Conservation (phyloP, 768 basidiomycete species). For the Agaricus subrufescens region DNA sequence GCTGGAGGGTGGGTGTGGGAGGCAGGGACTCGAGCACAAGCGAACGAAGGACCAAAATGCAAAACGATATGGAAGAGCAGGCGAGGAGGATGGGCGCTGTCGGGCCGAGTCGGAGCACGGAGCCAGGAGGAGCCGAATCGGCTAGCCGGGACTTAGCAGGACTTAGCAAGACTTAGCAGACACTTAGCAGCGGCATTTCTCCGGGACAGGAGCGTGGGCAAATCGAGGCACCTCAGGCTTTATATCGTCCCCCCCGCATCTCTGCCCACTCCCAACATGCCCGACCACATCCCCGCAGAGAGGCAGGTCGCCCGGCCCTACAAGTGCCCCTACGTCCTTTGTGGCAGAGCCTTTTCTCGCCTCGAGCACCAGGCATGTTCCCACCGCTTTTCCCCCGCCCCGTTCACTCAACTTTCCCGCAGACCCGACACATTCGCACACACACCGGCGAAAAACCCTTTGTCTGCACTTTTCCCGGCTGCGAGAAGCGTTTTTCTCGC, state of each 20-base stretch:
- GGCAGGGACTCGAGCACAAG: background rate
- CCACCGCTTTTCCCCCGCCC: background rate
- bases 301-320: conserved; percentile 64
- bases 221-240: conserved; percentile 1
- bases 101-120: conserved; percentile 10
- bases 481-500: conserved; percentile 96
- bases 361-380: conserved; percentile 86
- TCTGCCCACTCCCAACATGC: conserved; percentile 12
- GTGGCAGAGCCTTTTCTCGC: conserved; percentile 92
- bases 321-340: conserved; percentile 91
- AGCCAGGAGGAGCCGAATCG: background rate
- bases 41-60: too few relatives aligned
- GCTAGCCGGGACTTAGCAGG: conserved; percentile 3
- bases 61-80: background rate
- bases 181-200: background rate
- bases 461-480: conserved; percentile 84
- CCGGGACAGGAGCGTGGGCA: background rate
- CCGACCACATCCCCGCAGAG: conserved; percentile 17
- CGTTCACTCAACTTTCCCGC: conserved; percentile 15
- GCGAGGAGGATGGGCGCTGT: background rate
- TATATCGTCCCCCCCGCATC: conserved; percentile 3
- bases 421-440: conserved; percentile 97
- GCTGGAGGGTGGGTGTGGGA: background rate
- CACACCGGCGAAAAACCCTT: conserved; percentile 99
- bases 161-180: background rate